Evolutionary conservation across 2,329 filamentous ascomycete species (phyloP).

Genomic region (Colletotrichum sp.): DNA sequence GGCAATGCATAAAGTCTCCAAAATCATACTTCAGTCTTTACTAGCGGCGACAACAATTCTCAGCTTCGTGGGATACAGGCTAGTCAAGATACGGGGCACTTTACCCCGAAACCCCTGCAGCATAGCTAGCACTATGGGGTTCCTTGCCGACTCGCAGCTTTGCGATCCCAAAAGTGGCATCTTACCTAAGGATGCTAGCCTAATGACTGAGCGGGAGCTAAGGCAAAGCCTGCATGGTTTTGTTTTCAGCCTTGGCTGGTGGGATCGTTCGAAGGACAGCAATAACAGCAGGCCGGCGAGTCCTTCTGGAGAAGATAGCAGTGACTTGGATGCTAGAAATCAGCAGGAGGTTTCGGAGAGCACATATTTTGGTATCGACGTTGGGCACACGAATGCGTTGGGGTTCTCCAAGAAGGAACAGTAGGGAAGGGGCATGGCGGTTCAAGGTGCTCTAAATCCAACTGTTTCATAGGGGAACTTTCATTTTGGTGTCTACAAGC

Average conservation of each 20-base stretch:
- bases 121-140: not conserved
- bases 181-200: not conserved
- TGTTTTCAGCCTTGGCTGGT: not conserved
- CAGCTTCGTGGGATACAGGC: not conserved
- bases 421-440: fast-evolving
- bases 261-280: not conserved
- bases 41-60: not conserved
- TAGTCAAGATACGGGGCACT: not conserved
- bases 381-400: not conserved
- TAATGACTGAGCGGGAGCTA: not conserved
- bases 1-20: fast-evolving
- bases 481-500: not conserved
- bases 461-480: fast-evolving
- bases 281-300: fast-evolving
- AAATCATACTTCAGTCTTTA: not conserved
- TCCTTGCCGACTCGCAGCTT: not conserved
- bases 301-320: not conserved
- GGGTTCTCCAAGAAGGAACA: not conserved
- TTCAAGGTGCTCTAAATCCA: fast-evolving
- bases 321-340: not conserved
- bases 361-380: not conserved
- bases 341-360: not conserved
- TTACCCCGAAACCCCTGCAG: not conserved
- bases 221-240: not conserved
- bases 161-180: not conserved